Evolutionary conservation across 1,139 yeast genomes (phyloP).

Genomic region (Lodderomyces theae): DNA sequence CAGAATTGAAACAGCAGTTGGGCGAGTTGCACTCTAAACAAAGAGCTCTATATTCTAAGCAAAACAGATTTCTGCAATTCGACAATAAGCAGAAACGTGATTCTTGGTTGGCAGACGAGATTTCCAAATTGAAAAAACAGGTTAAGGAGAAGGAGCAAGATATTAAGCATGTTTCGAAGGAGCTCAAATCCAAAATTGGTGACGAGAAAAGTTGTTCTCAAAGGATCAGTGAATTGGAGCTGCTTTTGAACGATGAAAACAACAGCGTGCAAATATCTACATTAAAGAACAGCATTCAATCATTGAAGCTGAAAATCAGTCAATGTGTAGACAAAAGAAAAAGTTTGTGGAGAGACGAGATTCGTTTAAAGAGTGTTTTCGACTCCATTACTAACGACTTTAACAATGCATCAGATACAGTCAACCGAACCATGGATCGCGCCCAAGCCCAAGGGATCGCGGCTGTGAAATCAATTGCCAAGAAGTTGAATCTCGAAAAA

Average conservation of each 20-base stretch:
- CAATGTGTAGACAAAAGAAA: slow-evolving; percentile 65
- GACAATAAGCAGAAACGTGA: slow-evolving; percentile 58
- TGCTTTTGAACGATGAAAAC: slow-evolving; percentile 26
- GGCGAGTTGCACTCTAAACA: slow-evolving; percentile 51
- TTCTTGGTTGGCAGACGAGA: slow-evolving; percentile 54
- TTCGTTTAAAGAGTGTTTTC: slow-evolving; percentile 52
- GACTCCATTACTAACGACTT: slow-evolving; percentile 59
- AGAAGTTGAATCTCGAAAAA: slow-evolving; percentile 49
- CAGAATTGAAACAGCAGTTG: slow-evolving; percentile 36
- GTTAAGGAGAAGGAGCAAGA: slow-evolving; percentile 25
- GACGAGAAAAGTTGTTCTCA: slow-evolving; percentile 21
- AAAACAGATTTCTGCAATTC: slow-evolving; percentile 68
- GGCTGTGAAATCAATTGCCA: slow-evolving; percentile 60
- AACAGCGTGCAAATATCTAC: slow-evolving; percentile 21
- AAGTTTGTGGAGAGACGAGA: slow-evolving; percentile 76
- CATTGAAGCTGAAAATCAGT: slow-evolving; percentile 39
- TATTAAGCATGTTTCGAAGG: slow-evolving; percentile 20
- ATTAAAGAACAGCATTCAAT: slow-evolving; percentile 34
- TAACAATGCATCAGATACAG: slow-evolving; percentile 53
- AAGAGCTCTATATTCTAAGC: slow-evolving; percentile 67
- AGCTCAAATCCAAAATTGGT: slow-evolving; percentile 19
- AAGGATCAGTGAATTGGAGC: slow-evolving; percentile 42
- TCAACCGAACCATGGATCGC: slow-evolving; percentile 74
- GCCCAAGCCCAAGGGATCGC: slow-evolving; percentile 66
- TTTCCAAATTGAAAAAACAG: slow-evolving; percentile 20